Evolutionary conservation across 2,329 filamentous ascomycete species (phyloP).

Genomic region (Emergomyces africanus): DNA sequence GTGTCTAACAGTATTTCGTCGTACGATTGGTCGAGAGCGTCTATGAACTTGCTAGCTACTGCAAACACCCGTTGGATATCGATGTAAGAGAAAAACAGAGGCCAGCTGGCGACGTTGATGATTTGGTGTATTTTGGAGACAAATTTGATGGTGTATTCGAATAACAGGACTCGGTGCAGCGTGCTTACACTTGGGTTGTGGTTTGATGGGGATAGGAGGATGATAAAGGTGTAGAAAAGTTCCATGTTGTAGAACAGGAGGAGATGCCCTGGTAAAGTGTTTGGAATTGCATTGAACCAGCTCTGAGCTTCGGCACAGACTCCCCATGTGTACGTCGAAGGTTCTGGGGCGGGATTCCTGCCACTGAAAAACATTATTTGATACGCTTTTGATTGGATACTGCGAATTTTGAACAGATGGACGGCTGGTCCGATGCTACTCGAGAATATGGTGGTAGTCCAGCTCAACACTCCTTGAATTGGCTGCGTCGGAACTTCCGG

Average conservation of each 20-base stretch:
- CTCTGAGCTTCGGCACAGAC: slow-evolving; percentile 47
- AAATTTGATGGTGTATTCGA: slow-evolving; percentile 77
- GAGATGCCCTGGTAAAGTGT: slow-evolving; percentile 50
- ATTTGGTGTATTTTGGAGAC: slow-evolving; percentile 60
- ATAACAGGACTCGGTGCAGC: slow-evolving; percentile 68
- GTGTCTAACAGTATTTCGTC: slow-evolving; percentile 29
- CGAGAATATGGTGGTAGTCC: slow-evolving; percentile 35
- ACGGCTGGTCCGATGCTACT: slow-evolving; percentile 56
- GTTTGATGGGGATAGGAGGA: slow-evolving; percentile 71
- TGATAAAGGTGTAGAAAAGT: slow-evolving; percentile 78
- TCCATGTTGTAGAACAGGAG: slow-evolving; percentile 76
- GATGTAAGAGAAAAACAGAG: slow-evolving; percentile 69
- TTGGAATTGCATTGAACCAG: slow-evolving; percentile 69
- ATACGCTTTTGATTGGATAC: slow-evolving; percentile 79
- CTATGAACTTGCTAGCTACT: slow-evolving; percentile 45
- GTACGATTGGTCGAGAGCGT: slow-evolving; percentile 42
- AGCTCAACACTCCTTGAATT: slow-evolving; percentile 6
- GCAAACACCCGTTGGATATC: slow-evolving; percentile 77
- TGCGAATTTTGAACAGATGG: slow-evolving; percentile 69
- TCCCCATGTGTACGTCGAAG: slow-evolving; percentile 37
- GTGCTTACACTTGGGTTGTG: slow-evolving; percentile 57
- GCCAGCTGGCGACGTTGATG: slow-evolving; percentile 45
- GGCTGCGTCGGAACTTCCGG: slow-evolving; percentile 43
- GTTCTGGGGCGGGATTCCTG: slow-evolving; percentile 52
- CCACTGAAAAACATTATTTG: slow-evolving; percentile 75